Evolutionary conservation across 495 filamentous ascomycete species (phyloP).

Genomic region (Xylaria longipes): DNA sequence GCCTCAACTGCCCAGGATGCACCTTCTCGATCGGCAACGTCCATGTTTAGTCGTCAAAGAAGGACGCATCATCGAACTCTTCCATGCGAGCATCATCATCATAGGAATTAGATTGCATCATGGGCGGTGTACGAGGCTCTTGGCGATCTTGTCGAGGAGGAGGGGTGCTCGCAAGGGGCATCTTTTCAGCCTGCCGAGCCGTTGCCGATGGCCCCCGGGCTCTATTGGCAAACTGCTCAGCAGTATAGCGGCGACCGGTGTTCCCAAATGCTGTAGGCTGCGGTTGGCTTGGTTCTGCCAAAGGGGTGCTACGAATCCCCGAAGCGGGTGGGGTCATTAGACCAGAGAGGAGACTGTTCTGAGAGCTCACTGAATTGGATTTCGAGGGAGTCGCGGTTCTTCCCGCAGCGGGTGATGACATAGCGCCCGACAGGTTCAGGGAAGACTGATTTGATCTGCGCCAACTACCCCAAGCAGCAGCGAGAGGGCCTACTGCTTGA

Average conservation of each 20-base stretch:
- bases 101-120: constrained; percentile 71
- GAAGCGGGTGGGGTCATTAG: constrained; percentile 83
- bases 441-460: constrained; percentile 77
- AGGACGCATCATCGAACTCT: constrained; percentile 62
- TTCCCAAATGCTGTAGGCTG: constrained; percentile 59
- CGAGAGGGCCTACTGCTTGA: constrained; percentile 77
- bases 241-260: constrained; percentile 58
- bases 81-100: constrained; percentile 71
- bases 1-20: constrained; percentile 29
- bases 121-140: constrained; percentile 69
- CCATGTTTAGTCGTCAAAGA: constrained; percentile 57
- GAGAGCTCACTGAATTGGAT: constrained; percentile 52
- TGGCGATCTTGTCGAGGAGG: constrained; percentile 44
- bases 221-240: constrained; percentile 55
- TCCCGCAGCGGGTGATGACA: constrained; percentile 47
- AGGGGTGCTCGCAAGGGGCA: constrained; percentile 43
- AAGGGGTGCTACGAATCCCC: constrained; percentile 63
- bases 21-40: constrained; percentile 24
- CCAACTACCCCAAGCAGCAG: constrained; percentile 73
- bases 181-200: constrained; percentile 45
- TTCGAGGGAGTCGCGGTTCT: constrained; percentile 69
- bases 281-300: constrained; percentile 34
- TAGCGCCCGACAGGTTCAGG: constrained; percentile 42
- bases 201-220: constrained; percentile 46
- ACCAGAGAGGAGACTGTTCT: constrained; percentile 64